Evolutionary conservation across 2,329 filamentous ascomycete genomes (phyloP).

Genomic region (Talaromyces sp.): DNA sequence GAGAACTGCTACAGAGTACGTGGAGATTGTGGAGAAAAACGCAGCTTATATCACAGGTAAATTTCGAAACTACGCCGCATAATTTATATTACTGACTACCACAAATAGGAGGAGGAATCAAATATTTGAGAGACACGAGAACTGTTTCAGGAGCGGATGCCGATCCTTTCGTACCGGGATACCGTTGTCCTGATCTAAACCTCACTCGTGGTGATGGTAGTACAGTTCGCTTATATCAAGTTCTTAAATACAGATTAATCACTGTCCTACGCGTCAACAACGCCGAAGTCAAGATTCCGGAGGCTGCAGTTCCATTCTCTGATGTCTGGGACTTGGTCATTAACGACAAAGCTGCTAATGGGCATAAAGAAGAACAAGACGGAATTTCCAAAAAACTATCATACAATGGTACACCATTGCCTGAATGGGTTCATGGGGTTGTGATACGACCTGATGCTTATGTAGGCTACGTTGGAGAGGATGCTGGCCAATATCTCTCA

Average conservation of each 20-base stretch:
- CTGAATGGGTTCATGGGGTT: constrained; percentile 6
- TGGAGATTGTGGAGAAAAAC: constrained; percentile 15
- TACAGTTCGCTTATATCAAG: constrained; percentile 5
- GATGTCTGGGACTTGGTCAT: constrained; percentile 1
- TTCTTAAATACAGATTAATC: constrained; percentile 1
- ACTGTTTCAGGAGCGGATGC: constrained; percentile 7
- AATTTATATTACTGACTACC: background rate
- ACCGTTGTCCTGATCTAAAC: constrained; percentile 9
- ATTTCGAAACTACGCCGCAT: background rate
- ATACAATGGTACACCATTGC: background rate
- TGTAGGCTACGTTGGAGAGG: constrained; percentile 12
- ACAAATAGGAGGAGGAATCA: constrained; percentile 7
- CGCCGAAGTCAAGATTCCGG: constrained; percentile 2
- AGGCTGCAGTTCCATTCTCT: background rate
- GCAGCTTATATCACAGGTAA: constrained; percentile 18
- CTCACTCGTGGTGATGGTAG: background rate
- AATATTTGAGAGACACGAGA: background rate
- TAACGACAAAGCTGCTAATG: background rate
- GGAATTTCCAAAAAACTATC: background rate
- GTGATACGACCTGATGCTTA: constrained; percentile 15
- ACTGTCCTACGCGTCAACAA: constrained; percentile 1
- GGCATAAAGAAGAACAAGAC: background rate
- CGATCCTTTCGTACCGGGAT: constrained; percentile 2
- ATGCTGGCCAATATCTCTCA: constrained; percentile 10
- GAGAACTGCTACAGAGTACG: constrained; percentile 12